Percentiles rank a stretch among this genome's conserved stretches.
Evolutionary conservation across 768 basidiomycete species (phyloP).

Genomic region (Mycena olivaceomarginata): DNA sequence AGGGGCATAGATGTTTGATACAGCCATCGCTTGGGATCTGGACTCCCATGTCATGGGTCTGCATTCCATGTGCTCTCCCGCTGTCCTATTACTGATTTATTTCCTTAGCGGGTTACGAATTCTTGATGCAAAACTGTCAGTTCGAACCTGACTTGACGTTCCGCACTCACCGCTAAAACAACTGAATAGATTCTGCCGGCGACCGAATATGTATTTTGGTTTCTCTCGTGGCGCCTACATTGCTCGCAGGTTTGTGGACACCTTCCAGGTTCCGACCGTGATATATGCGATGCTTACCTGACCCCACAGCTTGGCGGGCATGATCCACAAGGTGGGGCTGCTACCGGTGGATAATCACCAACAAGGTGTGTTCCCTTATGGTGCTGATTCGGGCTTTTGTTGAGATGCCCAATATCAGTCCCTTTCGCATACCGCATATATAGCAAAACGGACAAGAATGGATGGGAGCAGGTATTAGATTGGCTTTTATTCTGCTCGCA

Average conservation of each 20-base stretch:
- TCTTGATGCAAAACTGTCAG: constrained; percentile 76
- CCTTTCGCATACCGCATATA: constrained; percentile 82
- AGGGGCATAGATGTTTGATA: constrained; percentile 62
- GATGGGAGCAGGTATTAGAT: constrained; percentile 55
- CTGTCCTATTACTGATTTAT: constrained; percentile 9
- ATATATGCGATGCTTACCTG: constrained; percentile 1
- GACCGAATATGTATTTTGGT: constrained; percentile 80
- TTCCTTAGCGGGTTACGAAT: constrained; percentile 70
- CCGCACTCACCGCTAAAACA: constrained; percentile 4
- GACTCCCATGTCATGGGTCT: constrained; percentile 69
- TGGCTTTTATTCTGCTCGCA: not conserved
- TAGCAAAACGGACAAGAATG: constrained; percentile 66
- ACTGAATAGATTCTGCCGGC: constrained; percentile 62
- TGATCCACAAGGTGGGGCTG: constrained; percentile 72
- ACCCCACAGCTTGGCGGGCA: constrained; percentile 63
- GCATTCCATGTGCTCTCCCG: constrained; percentile 29
- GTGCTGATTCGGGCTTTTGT: not conserved
- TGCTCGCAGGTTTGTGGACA: constrained; percentile 64
- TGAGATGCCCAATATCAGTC: constrained; percentile 47
- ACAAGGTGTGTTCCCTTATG: constrained; percentile 52
- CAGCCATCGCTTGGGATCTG: constrained; percentile 70
- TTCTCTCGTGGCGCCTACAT: constrained; percentile 83
- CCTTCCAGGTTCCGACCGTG: too few species aligned
- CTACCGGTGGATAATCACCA: constrained; percentile 69
- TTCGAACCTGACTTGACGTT: not conserved